Evolutionary conservation across 1,284 basidiomycete species (phyloP).

Genomic region (Cystobasidium slooffiae): DNA sequence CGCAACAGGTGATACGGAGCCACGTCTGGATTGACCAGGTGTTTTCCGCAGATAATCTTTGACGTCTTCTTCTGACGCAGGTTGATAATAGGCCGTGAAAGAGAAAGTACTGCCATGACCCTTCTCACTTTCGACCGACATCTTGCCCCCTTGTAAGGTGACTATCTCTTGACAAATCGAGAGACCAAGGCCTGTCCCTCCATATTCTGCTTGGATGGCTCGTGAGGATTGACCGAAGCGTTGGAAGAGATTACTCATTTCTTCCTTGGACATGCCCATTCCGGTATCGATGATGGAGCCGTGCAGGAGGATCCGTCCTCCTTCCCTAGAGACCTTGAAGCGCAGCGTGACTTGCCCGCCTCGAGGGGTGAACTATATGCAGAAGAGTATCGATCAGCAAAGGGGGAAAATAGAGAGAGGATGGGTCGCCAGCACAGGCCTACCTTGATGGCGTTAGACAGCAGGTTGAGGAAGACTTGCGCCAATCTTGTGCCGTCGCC

Average conservation of each 20-base stretch:
- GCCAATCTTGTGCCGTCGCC: conserved; percentile 39
- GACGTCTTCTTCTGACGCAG: conserved; percentile 28
- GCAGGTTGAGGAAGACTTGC: conserved; percentile 44
- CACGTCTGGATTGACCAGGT: conserved; percentile 20
- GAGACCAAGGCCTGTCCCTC: conserved; percentile 42
- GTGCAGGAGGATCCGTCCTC: conserved; percentile 6
- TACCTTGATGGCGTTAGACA: conserved; percentile 45
- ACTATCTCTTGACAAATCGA: conserved; percentile 50
- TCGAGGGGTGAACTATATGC: conserved; percentile 25
- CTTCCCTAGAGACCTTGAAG: conserved; percentile 15
- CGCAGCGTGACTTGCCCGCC: conserved; percentile 28
- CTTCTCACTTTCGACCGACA: conserved; percentile 44
- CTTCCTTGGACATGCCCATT: conserved; percentile 48
- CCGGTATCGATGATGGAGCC: conserved; percentile 47
- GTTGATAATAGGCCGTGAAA: conserved; percentile 35
- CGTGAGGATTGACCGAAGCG: conserved; percentile 50
- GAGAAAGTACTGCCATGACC: conserved; percentile 47
- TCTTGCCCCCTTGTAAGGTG: conserved; percentile 50
- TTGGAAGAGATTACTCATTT: conserved; percentile 46
- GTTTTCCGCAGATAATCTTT: conserved; percentile 24
- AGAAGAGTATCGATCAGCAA: not conserved
- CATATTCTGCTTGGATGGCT: conserved; percentile 46
- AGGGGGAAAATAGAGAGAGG: not conserved
- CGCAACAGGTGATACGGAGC: conserved; percentile 7
- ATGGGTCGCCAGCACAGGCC: not conserved